Evolutionary conservation across 208 protist genomes (phyloP).

Genomic region (Acanthamoeba rhysodes): DNA sequence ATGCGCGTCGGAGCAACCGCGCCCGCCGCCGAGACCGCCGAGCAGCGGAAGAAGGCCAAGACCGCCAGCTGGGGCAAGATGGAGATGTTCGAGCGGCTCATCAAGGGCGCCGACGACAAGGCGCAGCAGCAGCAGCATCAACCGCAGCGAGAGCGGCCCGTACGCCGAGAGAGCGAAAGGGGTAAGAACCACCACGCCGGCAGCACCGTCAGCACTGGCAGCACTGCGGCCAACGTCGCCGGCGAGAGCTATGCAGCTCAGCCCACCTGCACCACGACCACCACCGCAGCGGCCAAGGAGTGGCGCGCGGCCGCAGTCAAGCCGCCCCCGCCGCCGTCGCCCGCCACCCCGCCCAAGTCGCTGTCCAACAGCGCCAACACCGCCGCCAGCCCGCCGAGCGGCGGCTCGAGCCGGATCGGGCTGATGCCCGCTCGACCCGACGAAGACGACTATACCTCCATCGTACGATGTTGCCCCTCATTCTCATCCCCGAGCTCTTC

Average conservation of each 20-base stretch:
- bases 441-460: not conserved
- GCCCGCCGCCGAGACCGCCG: not conserved
- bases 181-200: not conserved
- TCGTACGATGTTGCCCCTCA: not conserved
- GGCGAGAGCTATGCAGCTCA: no score
- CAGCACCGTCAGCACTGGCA: not conserved
- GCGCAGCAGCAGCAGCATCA: not conserved
- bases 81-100: slow-evolving; percentile 1
- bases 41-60: slow-evolving; percentile 45
- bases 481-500: not conserved
- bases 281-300: not conserved
- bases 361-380: not conserved
- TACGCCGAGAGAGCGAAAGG: not conserved
- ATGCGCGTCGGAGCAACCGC: no score
- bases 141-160: not conserved
- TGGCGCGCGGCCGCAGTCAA: not conserved
- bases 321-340: not conserved
- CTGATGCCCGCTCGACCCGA: not conserved
- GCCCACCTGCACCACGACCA: no score
- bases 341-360: not conserved
- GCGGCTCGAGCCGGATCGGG: not conserved
- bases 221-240: no score
- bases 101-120: slow-evolving; percentile 2
- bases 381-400: not conserved
- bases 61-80: slow-evolving; percentile 60